A percentile compares a stretch with the other conserved stretches of the same genome.
Evolutionary conservation across 2,329 filamentous ascomycete species (phyloP).

Genomic region (Fusarium sublunatum): DNA sequence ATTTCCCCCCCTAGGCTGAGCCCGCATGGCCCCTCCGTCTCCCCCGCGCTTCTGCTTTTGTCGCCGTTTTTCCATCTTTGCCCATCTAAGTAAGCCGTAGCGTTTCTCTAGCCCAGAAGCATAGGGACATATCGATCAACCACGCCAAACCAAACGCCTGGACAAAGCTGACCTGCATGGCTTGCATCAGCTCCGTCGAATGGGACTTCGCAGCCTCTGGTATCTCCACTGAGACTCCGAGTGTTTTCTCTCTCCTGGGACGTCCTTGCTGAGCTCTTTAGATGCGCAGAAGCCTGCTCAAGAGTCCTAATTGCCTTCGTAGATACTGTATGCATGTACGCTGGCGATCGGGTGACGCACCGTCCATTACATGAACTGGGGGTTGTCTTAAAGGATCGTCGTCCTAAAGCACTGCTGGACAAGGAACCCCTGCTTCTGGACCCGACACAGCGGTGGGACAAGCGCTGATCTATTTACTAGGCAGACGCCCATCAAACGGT

Average conservation of each 20-base stretch:
- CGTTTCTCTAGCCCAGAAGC: not conserved
- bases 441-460: constrained; percentile 41
- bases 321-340: not conserved
- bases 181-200: not conserved
- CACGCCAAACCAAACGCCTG: not conserved
- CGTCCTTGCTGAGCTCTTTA: not conserved
- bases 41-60: constrained; percentile 24
- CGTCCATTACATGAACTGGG: constrained; percentile 8
- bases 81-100: constrained; percentile 26
- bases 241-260: too few species aligned
- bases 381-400: constrained; percentile 34
- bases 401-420: constrained; percentile 10
- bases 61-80: constrained; percentile 6
- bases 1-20: constrained; percentile 26
- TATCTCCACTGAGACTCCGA: too few species aligned
- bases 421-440: constrained; percentile 22
- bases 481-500: constrained; percentile 11
- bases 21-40: constrained; percentile 24
- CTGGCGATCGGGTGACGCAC: constrained; percentile 15
- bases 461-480: constrained; percentile 32
- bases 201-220: not conserved
- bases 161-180: not conserved
- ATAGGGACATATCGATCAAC: not conserved
- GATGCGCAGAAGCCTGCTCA: not conserved
- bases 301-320: not conserved